Evolutionary conservation across 2,329 filamentous ascomycete genomes (phyloP).

Genomic region (Sporothrix schenckii): DNA sequence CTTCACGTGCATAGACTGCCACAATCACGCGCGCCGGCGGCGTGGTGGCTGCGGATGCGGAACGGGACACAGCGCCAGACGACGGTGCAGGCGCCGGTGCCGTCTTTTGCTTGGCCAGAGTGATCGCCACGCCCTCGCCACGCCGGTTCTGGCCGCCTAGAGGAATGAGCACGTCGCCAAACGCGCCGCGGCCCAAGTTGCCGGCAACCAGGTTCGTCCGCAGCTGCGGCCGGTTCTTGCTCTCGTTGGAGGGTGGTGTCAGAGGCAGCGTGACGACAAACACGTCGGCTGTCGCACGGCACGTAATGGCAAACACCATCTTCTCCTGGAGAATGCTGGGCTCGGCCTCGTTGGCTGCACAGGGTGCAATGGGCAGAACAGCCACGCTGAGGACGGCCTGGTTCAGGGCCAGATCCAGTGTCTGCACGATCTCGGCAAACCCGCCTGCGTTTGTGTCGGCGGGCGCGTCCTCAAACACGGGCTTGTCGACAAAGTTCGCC

Average conservation of each 20-base stretch:
- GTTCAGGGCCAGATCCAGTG: constrained; percentile 62
- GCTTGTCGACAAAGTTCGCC: constrained; percentile 53
- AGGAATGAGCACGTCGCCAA: constrained; percentile 62
- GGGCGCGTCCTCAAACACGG: constrained; percentile 59
- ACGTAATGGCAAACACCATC: constrained; percentile 65
- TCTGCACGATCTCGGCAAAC: constrained; percentile 61
- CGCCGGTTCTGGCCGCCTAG: constrained; percentile 58
- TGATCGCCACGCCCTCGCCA: constrained; percentile 60
- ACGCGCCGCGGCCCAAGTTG: constrained; percentile 62
- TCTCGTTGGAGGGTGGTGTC: constrained; percentile 63
- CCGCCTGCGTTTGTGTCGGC: constrained; percentile 48
- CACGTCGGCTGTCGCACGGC: constrained; percentile 56
- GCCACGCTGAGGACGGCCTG: constrained; percentile 60
- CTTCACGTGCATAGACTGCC: constrained; percentile 62
- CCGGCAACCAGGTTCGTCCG: constrained; percentile 55
- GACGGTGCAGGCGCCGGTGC: constrained; percentile 30
- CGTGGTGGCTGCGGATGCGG: constrained; percentile 36
- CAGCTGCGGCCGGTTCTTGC: constrained; percentile 60
- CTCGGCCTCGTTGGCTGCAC: constrained; percentile 54
- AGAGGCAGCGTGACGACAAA: constrained; percentile 63
- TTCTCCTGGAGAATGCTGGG: constrained; percentile 56
- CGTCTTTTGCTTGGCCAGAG: constrained; percentile 38
- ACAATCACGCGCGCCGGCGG: constrained; percentile 54
- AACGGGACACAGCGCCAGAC: constrained; percentile 32
- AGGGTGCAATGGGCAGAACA: constrained; percentile 56